Percentiles rank a stretch among this genome's conserved stretches.
phyloP scores from a whole-genome alignment of 129 eudicot genomes.

The Glebionis coronaria region DNA sequence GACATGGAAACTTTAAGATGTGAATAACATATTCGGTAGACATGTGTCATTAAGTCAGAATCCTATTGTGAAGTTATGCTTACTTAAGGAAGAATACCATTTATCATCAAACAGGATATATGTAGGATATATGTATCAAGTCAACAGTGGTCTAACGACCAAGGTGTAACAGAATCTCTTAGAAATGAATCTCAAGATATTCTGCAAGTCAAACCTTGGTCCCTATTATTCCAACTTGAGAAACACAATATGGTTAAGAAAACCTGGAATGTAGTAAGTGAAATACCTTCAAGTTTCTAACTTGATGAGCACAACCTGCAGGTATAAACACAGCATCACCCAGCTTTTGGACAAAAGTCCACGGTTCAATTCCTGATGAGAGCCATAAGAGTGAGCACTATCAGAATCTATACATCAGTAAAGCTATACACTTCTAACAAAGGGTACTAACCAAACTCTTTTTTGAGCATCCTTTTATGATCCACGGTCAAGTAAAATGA shows the following conservation, averaged over 20 bases:
- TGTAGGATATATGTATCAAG: no score
- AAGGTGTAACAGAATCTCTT: no score
- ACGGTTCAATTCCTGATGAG: conserved; percentile 46
- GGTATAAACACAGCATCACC: conserved; percentile 61
- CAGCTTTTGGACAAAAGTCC: conserved; percentile 56
- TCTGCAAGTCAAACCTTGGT: background rate
- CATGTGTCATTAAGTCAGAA: no score
- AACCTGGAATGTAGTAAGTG: background rate
- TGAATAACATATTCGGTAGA: no score
- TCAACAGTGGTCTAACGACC: no score
- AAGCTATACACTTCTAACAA: background rate
- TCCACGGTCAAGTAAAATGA: conserved; percentile 49
- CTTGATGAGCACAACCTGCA: conserved; percentile 59
- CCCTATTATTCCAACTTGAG: conserved; percentile 3
- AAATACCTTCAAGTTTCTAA: conserved; percentile 44
- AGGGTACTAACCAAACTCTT: conserved; percentile 54
- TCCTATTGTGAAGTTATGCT: no score
- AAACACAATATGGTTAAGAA: background rate
- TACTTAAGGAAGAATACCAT: no score
- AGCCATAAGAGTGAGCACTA: conserved; percentile 4
- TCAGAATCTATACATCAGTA: background rate
- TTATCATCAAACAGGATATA: no score
- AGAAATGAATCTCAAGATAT: no score
- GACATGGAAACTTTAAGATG: no score
- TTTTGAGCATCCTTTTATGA: conserved; percentile 63